These are phyloP conservation scores for Phytomonas serpens DNA, from an alignment of 208 protist species.

Conservation along the genomic window DNA sequence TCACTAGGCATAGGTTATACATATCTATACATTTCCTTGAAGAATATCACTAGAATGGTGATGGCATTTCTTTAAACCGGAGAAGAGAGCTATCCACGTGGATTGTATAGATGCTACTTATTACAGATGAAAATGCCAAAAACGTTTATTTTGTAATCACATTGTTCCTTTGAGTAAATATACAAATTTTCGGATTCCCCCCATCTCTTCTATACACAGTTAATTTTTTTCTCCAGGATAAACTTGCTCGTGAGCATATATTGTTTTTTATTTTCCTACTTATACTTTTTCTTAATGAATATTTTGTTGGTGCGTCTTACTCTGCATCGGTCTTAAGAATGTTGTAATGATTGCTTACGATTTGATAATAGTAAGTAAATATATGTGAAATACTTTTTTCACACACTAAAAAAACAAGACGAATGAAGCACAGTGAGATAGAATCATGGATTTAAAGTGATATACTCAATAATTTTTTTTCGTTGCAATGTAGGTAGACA, in stretches of 20 bases:
- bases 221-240: not conserved
- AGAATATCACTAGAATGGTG: not conserved
- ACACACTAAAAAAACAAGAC: not conserved
- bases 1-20: not conserved
- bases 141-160: not conserved
- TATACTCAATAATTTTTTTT: not conserved
- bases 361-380: not conserved
- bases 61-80: not conserved
- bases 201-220: not conserved
- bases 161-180: not conserved
- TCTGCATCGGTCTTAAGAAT: not conserved
- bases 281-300: not conserved
- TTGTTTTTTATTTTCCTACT: not conserved
- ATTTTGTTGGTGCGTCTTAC: not conserved
- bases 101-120: not conserved
- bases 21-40: not conserved
- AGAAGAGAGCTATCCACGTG: not conserved
- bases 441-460: not conserved
- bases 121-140: not conserved
- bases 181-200: too few relatives aligned
- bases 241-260: not conserved
- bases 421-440: not conserved
- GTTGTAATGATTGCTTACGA: not conserved
- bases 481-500: not conserved
- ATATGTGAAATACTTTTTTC: not conserved